A percentile compares a stretch with the other conserved stretches of the same genome.
Evolutionary conservation across 192 early-diverging fungal genomes (phyloP).

Genomic region (Spizellomyces punctatus): DNA sequence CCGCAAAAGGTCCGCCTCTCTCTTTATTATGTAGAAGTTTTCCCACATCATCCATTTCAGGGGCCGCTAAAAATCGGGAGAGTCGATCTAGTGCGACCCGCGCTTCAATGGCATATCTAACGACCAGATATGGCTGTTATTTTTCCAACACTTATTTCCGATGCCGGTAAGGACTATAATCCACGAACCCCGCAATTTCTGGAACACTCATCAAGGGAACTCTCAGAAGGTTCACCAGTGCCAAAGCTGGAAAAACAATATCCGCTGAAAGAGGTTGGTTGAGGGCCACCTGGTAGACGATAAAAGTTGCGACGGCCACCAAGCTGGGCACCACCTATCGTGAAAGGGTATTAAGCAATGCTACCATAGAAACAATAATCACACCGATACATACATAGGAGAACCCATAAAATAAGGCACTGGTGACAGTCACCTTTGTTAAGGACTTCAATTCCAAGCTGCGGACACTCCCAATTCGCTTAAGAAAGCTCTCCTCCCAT

Average conservation of each 20-base stretch:
- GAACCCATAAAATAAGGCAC: conserved; percentile 2
- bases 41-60: conserved; percentile 7
- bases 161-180: neutral
- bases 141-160: conserved; percentile 4
- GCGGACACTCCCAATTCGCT: conserved; percentile 67
- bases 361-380: too few relatives aligned
- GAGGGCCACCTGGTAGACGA: conserved; percentile 23
- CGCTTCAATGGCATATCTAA: neutral
- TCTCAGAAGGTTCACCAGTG: conserved; percentile 58
- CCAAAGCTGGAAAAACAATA: conserved; percentile 64
- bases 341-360: neutral
- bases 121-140: neutral
- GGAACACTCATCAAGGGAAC: conserved; percentile 34
- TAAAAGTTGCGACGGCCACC: conserved; percentile 25
- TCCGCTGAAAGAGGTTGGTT: conserved; percentile 36
- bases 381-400: neutral
- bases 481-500: conserved; percentile 80
- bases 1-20: neutral
- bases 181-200: neutral
- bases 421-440: conserved; percentile 65
- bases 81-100: neutral
- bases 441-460: conserved; percentile 73
- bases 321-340: neutral
- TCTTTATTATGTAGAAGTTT: neutral
- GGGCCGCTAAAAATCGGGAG: neutral